These are phyloP conservation scores for Zangia roseola DNA, from an alignment of 768 basidiomycete species.

Conservation along the genomic window DNA sequence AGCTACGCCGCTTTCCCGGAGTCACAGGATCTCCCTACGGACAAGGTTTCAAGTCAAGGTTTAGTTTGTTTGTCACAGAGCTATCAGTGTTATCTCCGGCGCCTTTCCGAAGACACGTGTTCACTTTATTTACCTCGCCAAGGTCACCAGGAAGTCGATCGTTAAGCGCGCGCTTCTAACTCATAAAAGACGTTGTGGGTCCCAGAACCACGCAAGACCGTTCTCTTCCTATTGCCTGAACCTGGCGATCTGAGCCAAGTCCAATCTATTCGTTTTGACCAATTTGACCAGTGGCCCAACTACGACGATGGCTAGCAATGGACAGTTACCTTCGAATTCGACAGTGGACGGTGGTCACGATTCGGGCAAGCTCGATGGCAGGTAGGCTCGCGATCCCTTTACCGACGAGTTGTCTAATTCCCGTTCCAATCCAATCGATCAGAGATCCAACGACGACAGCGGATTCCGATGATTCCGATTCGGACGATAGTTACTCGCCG, in stretches of 20 bases:
- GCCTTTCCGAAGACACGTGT: neutral
- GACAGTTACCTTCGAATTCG: too few species aligned
- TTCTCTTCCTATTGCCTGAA: too few species aligned
- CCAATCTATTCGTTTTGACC: too few species aligned
- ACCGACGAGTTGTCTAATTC: neutral
- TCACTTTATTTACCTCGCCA: conserved; percentile 3
- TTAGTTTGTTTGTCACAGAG: neutral
- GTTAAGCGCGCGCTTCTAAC: neutral
- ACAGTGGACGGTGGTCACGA: too few species aligned
- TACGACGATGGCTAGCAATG: too few species aligned
- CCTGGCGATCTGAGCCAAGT: too few species aligned
- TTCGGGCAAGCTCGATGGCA: too few species aligned
- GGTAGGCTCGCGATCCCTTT: neutral
- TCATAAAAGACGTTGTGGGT: conserved; percentile 10
- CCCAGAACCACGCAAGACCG: neutral
- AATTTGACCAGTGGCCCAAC: too few species aligned
- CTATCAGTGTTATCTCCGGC: conserved; percentile 18
- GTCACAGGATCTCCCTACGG: neutral
- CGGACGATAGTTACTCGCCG: neutral
- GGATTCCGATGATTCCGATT: neutral
- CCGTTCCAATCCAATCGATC: neutral
- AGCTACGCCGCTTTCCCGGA: neutral
- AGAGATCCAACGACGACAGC: neutral
- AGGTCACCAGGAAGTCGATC: conserved; percentile 1
- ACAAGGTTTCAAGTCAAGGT: neutral